Percentiles rank a stretch among this genome's conserved stretches.
Evolutionary conservation across 2,329 filamentous ascomycete species (phyloP).

Genomic region (Ophiosphaerella narmari): DNA sequence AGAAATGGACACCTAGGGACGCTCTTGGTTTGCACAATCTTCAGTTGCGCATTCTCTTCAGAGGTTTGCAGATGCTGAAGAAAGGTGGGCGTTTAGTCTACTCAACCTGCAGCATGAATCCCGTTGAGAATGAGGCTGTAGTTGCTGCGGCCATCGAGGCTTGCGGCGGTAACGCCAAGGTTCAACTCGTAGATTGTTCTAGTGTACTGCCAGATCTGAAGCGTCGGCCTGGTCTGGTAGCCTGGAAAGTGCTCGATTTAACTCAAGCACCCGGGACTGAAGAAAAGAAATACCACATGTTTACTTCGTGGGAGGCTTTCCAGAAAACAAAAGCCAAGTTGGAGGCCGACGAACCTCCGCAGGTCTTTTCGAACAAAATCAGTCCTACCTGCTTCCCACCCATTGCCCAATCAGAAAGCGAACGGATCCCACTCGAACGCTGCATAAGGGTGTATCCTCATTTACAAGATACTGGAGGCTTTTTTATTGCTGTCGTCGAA

Average conservation of each 20-base stretch:
- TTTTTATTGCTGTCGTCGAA: slow-evolving; percentile 95
- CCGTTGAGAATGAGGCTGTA: slow-evolving; percentile 94
- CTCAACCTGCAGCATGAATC: slow-evolving; percentile 99
- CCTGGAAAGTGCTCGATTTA: slow-evolving; percentile 79
- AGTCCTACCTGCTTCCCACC: slow-evolving; percentile 84
- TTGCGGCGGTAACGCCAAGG: slow-evolving; percentile 80
- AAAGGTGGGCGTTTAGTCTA: slow-evolving; percentile 93
- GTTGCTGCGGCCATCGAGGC: slow-evolving; percentile 85
- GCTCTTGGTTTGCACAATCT: slow-evolving; percentile 85
- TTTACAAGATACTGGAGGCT: slow-evolving; percentile 92
- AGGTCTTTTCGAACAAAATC: slow-evolving; percentile 56
- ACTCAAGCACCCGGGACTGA: slow-evolving; percentile 29
- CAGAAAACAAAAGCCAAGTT: slow-evolving; percentile 68
- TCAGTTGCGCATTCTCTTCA: slow-evolving; percentile 86
- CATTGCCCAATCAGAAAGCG: slow-evolving; percentile 57
- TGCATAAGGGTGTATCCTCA: slow-evolving; percentile 96
- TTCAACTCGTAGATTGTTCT: slow-evolving; percentile 83
- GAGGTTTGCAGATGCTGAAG: slow-evolving; percentile 94
- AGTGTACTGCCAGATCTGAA: slow-evolving; percentile 76
- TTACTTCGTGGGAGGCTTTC: slow-evolving; percentile 82
- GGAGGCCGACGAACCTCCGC: slow-evolving; percentile 63
- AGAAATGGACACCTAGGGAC: slow-evolving; percentile 88
- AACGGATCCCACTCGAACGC: slow-evolving; percentile 76
- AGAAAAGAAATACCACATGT: slow-evolving; percentile 79
- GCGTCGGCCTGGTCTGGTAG: slow-evolving; percentile 74